phyloP scores from a whole-genome alignment of 371 early-diverging fungal genomes.

The Rhizopus microsporus region DNA sequence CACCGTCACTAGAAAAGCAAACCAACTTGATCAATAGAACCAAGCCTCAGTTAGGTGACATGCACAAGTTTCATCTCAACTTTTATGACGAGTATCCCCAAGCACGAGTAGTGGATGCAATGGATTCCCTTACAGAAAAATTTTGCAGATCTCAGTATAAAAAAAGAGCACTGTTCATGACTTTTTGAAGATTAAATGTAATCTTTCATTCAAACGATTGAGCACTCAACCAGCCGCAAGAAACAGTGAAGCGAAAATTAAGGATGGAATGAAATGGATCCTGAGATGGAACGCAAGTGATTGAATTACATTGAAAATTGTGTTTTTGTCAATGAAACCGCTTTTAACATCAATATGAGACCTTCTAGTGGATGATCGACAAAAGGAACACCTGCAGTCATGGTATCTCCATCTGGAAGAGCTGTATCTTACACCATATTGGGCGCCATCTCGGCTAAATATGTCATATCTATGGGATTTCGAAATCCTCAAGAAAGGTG shows the following conservation, averaged over 20 bases:
- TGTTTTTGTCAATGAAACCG: slow-evolving; percentile 14
- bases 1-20: slow-evolving; percentile 7
- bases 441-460: slow-evolving; percentile 14
- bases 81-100: slow-evolving; percentile 15
- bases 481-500: slow-evolving; percentile 23
- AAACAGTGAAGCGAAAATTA: slow-evolving; percentile 13
- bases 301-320: slow-evolving; percentile 10
- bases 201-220: slow-evolving; percentile 14
- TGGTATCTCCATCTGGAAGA: background rate
- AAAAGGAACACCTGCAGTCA: slow-evolving; percentile 12
- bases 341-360: slow-evolving; percentile 20
- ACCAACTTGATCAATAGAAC: slow-evolving; percentile 16
- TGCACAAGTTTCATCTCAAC: slow-evolving; percentile 12
- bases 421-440: background rate
- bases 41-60: slow-evolving; percentile 7
- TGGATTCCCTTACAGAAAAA: slow-evolving; percentile 12
- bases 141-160: slow-evolving; percentile 5
- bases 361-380: slow-evolving; percentile 9
- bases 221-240: slow-evolving; percentile 6
- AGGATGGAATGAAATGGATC: slow-evolving; percentile 10
- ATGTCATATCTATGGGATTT: slow-evolving; percentile 22
- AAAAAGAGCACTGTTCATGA: slow-evolving; percentile 7
- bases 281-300: slow-evolving; percentile 2
- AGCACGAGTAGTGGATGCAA: slow-evolving; percentile 7
- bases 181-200: slow-evolving; percentile 13